phyloP scores from a whole-genome alignment of 768 basidiomycete species.

The Russula emetica region DNA sequence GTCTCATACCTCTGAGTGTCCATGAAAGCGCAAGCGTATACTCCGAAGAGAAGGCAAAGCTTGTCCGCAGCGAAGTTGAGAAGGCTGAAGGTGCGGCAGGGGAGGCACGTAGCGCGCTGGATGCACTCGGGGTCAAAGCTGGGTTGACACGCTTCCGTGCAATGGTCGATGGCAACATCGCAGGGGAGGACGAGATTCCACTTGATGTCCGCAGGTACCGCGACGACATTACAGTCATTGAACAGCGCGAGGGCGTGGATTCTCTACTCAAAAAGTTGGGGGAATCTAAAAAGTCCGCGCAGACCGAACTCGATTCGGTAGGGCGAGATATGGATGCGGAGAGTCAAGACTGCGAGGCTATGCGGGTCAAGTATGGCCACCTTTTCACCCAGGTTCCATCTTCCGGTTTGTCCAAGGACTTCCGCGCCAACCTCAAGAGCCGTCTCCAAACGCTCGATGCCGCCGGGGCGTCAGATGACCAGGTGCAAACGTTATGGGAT shows the following conservation, averaged over 20 bases:
- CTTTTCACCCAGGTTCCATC: conserved; percentile 85
- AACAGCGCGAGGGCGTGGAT: conserved; percentile 66
- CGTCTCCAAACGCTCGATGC: conserved; percentile 68
- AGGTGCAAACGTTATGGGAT: conserved; percentile 71
- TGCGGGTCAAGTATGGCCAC: conserved; percentile 84
- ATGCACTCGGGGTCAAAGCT: conserved; percentile 74
- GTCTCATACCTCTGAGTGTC: conserved; percentile 86
- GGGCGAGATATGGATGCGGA: conserved; percentile 74
- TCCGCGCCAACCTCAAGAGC: conserved; percentile 75
- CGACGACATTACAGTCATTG: conserved; percentile 66
- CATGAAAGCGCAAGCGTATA: conserved; percentile 96
- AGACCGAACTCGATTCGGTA: conserved; percentile 56
- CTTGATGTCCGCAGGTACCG: conserved; percentile 67
- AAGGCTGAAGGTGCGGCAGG: conserved; percentile 78
- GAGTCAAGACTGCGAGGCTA: conserved; percentile 79
- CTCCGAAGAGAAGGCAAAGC: conserved; percentile 97
- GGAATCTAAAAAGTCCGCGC: conserved; percentile 54
- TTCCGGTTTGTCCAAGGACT: conserved; percentile 60
- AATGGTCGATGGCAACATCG: conserved; percentile 62
- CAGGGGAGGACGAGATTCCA: conserved; percentile 63
- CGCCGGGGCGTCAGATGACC: conserved; percentile 72
- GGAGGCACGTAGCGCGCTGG: conserved; percentile 73
- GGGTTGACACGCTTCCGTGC: conserved; percentile 63
- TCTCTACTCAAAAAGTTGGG: conserved; percentile 54
- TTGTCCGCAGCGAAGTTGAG: conserved; percentile 86